Base-by-base conservation (phyloP, 1,284 basidiomycete genomes). In the Coniferiporia weirii region DNA sequence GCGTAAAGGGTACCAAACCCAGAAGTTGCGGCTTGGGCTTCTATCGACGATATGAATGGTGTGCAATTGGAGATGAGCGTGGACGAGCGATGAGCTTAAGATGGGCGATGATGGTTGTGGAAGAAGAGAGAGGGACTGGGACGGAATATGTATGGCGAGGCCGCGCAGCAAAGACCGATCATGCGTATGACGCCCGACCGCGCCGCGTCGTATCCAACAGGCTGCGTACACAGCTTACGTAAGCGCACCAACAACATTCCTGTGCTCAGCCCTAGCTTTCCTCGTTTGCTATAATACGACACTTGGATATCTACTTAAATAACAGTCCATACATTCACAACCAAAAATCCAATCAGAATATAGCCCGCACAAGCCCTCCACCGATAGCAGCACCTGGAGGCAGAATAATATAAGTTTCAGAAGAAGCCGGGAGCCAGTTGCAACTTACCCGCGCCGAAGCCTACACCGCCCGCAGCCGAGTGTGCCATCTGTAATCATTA, bases 381-480 rank as follows among this genome's bases (percentile, higher is more conserved):
- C 80, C 81, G 67, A 72, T 79, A n/a, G 80, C 80, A 64, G 77
- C 76, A 62, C 80, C 79, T 79, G 48, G 4, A 59, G 22, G 44
- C 22, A 17, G 40, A 51, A 9, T 19, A 54, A 0, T 4, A 27
- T 1, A 15, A 5, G 44, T 1, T 32, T 34, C 8, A 4, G 12
- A 44, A 3, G 34, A 46, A 40, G 13, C 35, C 19, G 32, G 40
- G 20, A 19, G 27, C 27, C 13, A 52, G 1, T 53, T 27, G 45
- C 36, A n/a, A 68, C 68, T 50, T 46, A 79, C 80, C 80, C 55
- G 81, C 85, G 64, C 87, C 86, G 63, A 89, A 88, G 8, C 87
- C 87, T 55, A 83, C 79, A 68, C 87, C 87, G 48, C 86, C 85
- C 3, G 79, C 87, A 45, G 87, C 86, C 50, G 83, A 80, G 51